A percentile compares a stretch with the other conserved stretches of the same genome.
Evolutionary conservation across 805 yeast species (phyloP).

Genomic region (Saccharomycopsis malanga): DNA sequence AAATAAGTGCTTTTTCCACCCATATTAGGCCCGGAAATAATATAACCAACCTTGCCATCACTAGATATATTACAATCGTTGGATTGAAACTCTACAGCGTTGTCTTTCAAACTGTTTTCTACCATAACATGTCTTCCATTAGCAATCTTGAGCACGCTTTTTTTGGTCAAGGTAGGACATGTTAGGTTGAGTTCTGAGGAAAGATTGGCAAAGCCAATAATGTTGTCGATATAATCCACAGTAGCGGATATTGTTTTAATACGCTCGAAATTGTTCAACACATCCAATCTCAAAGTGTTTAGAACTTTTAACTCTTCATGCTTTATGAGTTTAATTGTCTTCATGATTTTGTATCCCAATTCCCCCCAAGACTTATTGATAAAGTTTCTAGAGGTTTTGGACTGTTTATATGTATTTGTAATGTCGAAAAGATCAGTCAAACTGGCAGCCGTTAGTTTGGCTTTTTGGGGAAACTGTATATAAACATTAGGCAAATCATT

Average conservation of each 20-base stretch:
- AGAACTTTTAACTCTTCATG: conserved; percentile 51
- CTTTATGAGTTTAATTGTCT: conserved; percentile 40
- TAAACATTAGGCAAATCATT: conserved; percentile 20
- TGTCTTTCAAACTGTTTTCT: conserved; percentile 54
- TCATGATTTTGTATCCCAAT: conserved; percentile 44
- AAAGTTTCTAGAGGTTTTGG: conserved; percentile 34
- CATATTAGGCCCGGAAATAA: conserved; percentile 89
- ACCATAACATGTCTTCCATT: conserved; percentile 85
- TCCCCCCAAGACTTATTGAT: conserved; percentile 43
- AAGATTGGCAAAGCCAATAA: conserved; percentile 63
- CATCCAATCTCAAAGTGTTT: conserved; percentile 38
- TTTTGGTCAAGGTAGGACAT: conserved; percentile 54
- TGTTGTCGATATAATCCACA: conserved; percentile 64
- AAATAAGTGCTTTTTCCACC: conserved; percentile 78
- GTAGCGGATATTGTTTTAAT: conserved; percentile 45
- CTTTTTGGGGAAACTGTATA: conserved; percentile 15
- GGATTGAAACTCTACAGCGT: conserved; percentile 34
- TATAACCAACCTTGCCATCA: conserved; percentile 34
- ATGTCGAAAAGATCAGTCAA: conserved; percentile 19
- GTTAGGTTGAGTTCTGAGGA: conserved; percentile 63
- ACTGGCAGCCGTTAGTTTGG: conserved; percentile 4
- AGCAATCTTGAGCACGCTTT: conserved; percentile 40
- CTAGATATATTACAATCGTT: conserved; percentile 29
- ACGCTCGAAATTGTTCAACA: conserved; percentile 37
- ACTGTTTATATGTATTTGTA: conserved; percentile 25